These are phyloP conservation scores for Pterulicium gracile DNA, from an alignment of 1,284 basidiomycete genomes.

Conservation along the genomic window DNA sequence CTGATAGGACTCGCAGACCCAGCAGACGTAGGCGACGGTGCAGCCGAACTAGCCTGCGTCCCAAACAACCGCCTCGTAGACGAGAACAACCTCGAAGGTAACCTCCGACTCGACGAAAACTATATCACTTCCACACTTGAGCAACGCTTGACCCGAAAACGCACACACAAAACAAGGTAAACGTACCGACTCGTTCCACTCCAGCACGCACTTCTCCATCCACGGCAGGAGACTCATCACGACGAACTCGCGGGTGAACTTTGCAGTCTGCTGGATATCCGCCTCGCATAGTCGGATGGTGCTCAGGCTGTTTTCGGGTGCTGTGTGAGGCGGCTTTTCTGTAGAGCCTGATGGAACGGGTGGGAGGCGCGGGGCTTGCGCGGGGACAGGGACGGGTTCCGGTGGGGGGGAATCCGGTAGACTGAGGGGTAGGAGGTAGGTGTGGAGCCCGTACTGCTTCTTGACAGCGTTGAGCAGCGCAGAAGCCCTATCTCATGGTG, in stretches of 20 bases:
- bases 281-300: constrained; percentile 52
- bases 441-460: constrained; percentile 71
- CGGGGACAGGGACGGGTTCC: constrained; percentile 51
- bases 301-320: constrained; percentile 20
- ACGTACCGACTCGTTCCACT: constrained; percentile 85
- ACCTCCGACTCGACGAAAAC: background rate
- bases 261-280: constrained; percentile 74
- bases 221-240: constrained; percentile 89
- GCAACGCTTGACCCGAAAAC: background rate
- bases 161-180: constrained; percentile 7
- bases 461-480: constrained; percentile 74
- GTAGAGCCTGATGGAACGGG: constrained; percentile 26
- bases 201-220: constrained; percentile 90
- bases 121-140: background rate
- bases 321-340: constrained; percentile 8
- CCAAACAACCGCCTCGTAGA: constrained; percentile 83
- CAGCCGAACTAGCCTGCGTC: constrained; percentile 38
- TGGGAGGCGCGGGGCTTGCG: constrained; percentile 56
- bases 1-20: constrained; percentile 34
- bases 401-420: constrained; percentile 50
- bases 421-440: constrained; percentile 51
- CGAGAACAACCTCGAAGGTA: constrained; percentile 42
- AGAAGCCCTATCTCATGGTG: constrained; percentile 37
- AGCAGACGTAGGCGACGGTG: constrained; percentile 27
- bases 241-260: constrained; percentile 84